A percentile compares a stretch with the other conserved stretches of the same genome.
Conservation (phyloP, 805 yeast species). For the Millerago galiae region DNA sequence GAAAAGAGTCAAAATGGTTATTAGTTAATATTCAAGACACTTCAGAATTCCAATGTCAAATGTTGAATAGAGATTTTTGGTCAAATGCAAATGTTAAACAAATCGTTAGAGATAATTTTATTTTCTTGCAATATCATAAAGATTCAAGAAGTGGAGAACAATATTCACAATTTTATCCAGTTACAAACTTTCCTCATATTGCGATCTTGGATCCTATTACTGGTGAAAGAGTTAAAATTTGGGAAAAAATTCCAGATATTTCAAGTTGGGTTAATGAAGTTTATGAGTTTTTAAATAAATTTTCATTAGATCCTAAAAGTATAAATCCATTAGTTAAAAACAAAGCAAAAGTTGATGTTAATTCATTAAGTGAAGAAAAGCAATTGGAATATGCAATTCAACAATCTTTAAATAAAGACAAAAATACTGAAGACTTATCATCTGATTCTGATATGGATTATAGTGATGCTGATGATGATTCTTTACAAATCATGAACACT, state of each 20-base stretch:
- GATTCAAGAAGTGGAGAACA: conserved; percentile 71
- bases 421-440: neutral
- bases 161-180: conserved; percentile 68
- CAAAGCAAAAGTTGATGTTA: conserved; percentile 55
- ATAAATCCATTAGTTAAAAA: conserved; percentile 63
- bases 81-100: conserved; percentile 59
- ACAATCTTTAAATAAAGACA: conserved; percentile 44
- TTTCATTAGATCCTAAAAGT: conserved; percentile 56
- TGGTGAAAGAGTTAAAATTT: conserved; percentile 77
- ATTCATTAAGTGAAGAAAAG: conserved; percentile 70
- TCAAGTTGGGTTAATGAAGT: conserved; percentile 61
- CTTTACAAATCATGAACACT: conserved; percentile 11
- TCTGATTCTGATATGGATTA: conserved; percentile 15
- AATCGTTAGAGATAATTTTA: conserved; percentile 57
- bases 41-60: conserved; percentile 81
- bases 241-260: conserved; percentile 65
- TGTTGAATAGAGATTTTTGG: conserved; percentile 92
- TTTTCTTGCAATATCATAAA: conserved; percentile 79
- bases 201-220: conserved; percentile 93
- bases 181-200: conserved; percentile 74
- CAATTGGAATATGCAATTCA: conserved; percentile 72
- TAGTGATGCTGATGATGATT: conserved; percentile 18
- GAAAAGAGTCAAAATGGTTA: conserved; percentile 67
- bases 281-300: conserved; percentile 58
- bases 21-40: conserved; percentile 83